Conservation (phyloP, 352 stramenopile species). For the Globisporangium rhizosaccharum region DNA sequence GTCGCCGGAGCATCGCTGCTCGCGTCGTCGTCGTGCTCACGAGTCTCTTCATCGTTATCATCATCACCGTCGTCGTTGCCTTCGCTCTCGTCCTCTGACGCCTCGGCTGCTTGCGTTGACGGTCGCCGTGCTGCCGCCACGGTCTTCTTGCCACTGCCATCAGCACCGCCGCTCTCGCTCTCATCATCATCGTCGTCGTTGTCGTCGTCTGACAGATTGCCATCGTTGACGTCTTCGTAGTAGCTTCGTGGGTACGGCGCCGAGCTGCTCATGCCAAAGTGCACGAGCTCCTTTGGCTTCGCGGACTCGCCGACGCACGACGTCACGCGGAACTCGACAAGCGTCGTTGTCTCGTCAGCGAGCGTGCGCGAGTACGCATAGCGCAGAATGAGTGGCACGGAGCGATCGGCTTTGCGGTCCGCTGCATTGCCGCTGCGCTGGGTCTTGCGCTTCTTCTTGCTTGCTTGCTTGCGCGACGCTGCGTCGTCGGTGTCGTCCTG, state of each 20-base stretch:
- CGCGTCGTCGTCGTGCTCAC: background rate
- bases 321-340: conserved; percentile 39
- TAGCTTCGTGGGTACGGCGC: conserved; percentile 62
- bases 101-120: background rate
- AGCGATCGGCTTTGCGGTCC: conserved; percentile 6
- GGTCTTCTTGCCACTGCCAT: conserved; percentile 6
- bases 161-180: conserved; percentile 12
- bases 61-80: background rate
- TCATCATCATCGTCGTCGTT: conserved; percentile 29
- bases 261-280: conserved; percentile 51
- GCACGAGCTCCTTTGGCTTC: conserved; percentile 41
- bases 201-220: conserved; percentile 13
- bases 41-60: background rate
- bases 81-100: background rate
- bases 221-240: conserved; percentile 53
- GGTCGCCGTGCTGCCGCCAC: background rate
- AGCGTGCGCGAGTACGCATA: conserved; percentile 48
- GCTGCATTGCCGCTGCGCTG: conserved; percentile 15
- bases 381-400: conserved; percentile 28
- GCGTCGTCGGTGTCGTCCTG: conserved; percentile 4
- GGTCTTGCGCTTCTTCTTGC: conserved; percentile 37
- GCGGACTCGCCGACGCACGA: conserved; percentile 32
- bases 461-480: conserved; percentile 9
- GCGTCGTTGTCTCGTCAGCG: conserved; percentile 25
- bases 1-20: background rate